phyloP scores from a whole-genome alignment of 2,329 filamentous ascomycete genomes.

The Cytospora paraplurivora region DNA sequence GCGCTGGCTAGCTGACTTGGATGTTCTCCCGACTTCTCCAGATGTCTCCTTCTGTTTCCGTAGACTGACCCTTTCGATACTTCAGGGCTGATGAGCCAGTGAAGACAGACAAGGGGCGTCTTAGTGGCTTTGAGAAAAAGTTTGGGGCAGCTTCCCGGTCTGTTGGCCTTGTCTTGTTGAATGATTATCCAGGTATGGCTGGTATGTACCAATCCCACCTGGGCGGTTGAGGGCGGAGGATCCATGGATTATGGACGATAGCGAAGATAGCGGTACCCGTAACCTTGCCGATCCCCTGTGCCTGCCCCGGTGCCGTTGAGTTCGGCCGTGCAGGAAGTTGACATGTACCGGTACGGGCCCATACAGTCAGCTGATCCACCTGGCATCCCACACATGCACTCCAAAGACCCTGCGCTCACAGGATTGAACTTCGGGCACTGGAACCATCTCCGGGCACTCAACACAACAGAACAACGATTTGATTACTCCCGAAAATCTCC shows the following conservation, averaged over 20 bases:
- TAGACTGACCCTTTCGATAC: not conserved
- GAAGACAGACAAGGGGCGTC: not conserved
- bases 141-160: conserved; percentile 35
- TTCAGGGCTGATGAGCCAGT: not conserved
- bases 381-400: not conserved
- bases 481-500: not conserved
- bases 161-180: conserved; percentile 37
- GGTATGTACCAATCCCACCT: no score
- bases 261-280: no score
- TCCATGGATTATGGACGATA: no score
- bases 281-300: no score
- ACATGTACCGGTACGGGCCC: conserved; percentile 21
- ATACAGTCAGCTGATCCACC: not conserved
- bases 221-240: no score
- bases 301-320: no score
- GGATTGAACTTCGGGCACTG: not conserved
- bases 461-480: not conserved
- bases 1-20: no score
- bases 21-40: no score
- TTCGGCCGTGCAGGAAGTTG: no score
- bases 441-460: not conserved
- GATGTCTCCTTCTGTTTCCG: no score
- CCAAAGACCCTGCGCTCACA: not conserved
- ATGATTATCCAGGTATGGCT: conserved; percentile 11
- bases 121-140: conserved; percentile 31